phyloP scores from a whole-genome alignment of 495 filamentous ascomycete genomes.

The Glonium stellatum region DNA sequence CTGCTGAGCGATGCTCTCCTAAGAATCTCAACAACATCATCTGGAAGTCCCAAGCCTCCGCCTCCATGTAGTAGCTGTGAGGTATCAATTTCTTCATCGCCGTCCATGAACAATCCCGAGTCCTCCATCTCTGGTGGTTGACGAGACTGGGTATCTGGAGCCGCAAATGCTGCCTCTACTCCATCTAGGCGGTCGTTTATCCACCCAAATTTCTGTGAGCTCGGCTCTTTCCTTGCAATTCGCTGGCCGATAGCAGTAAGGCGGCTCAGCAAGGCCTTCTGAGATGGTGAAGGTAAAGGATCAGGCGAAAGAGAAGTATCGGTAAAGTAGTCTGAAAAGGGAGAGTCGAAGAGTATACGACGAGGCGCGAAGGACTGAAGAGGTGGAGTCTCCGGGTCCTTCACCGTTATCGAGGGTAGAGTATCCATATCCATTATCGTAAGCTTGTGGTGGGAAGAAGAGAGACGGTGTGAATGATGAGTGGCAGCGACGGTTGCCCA shows the following conservation, averaged over 20 bases:
- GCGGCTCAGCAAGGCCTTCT: constrained; percentile 11
- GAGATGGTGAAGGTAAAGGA: background rate
- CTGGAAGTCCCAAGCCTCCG: background rate
- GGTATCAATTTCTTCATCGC: constrained; percentile 10
- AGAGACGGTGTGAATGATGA: background rate
- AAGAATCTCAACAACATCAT: background rate
- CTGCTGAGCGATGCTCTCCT: background rate
- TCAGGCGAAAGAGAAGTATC: constrained; percentile 12
- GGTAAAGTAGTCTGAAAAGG: constrained; percentile 35
- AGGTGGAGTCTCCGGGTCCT: constrained; percentile 1
- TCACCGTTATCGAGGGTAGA: background rate
- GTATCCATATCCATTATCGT: constrained; percentile 5
- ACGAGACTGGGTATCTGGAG: constrained; percentile 19
- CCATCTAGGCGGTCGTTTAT: constrained; percentile 9
- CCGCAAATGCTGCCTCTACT: constrained; percentile 22
- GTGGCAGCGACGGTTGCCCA: background rate
- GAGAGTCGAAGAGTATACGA: constrained; percentile 22
- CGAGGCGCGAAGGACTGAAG: background rate
- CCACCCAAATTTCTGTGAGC: background rate
- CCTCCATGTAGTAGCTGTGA: background rate
- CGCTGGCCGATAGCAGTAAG: constrained; percentile 12
- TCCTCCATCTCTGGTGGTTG: constrained; percentile 21
- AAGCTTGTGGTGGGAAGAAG: background rate
- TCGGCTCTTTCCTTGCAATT: constrained; percentile 5
- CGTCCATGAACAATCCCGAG: constrained; percentile 29